A percentile compares a stretch with the other conserved stretches of the same genome.
Evolutionary conservation across 2,329 filamentous ascomycete genomes (phyloP).

Genomic region (Gyromitra esculenta): DNA sequence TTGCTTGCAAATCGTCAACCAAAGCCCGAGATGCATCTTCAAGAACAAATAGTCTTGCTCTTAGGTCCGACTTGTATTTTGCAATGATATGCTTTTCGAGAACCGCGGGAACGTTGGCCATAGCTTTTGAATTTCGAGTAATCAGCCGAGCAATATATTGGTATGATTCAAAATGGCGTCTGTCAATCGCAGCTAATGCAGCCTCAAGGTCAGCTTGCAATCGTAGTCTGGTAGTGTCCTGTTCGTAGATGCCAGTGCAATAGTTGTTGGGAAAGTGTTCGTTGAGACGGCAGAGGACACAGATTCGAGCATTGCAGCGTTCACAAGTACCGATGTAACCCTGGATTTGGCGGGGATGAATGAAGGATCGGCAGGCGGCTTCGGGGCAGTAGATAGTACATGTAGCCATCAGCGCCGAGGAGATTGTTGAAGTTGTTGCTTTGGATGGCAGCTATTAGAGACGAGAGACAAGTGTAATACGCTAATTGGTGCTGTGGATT

Average conservation of each 20-base stretch:
- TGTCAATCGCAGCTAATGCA: background rate
- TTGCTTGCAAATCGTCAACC: background rate
- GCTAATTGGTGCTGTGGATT: background rate
- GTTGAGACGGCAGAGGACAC: constrained; percentile 13
- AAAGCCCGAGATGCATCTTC: constrained; percentile 4
- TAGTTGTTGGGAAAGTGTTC: constrained; percentile 6
- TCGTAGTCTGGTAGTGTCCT: background rate
- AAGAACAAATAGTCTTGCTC: constrained; percentile 19
- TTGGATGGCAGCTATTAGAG: background rate
- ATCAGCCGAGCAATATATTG: constrained; percentile 16
- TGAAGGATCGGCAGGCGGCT: background rate
- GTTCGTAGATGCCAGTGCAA: background rate
- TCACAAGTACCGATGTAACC: constrained; percentile 14
- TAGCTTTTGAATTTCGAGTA: constrained; percentile 20
- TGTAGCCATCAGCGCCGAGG: constrained; percentile 1
- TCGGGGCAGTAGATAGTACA: constrained; percentile 17
- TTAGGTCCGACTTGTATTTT: constrained; percentile 15
- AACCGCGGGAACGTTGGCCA: background rate
- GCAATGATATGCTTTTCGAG: background rate
- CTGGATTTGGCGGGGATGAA: constrained; percentile 17
- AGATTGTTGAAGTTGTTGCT: background rate
- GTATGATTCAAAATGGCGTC: background rate
- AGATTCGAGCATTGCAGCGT: constrained; percentile 18
- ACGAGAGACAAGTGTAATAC: constrained; percentile 1
- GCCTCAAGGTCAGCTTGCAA: background rate